Evolutionary conservation across 2,329 filamentous ascomycete species (phyloP).

Genomic region (Tolypocladium album): DNA sequence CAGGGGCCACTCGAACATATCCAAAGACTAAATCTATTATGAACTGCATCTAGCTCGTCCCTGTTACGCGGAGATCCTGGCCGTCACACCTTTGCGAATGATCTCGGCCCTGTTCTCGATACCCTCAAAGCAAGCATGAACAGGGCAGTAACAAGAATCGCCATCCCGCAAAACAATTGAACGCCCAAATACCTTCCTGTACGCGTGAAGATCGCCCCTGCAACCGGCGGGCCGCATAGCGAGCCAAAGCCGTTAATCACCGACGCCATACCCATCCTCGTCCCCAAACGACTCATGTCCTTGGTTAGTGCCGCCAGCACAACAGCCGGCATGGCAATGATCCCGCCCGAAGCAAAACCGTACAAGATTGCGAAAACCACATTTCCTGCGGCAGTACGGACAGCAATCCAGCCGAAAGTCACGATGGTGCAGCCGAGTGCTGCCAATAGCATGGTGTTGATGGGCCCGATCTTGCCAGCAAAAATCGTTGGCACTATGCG

Average conservation of each 20-base stretch:
- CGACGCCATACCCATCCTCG: constrained; percentile 31
- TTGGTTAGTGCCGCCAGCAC: constrained; percentile 29
- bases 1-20: too few relatives aligned
- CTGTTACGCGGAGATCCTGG: too few relatives aligned
- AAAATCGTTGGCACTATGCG: constrained; percentile 35
- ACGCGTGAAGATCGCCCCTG: constrained; percentile 21
- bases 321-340: constrained; percentile 31
- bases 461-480: constrained; percentile 27
- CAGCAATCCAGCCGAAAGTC: constrained; percentile 30
- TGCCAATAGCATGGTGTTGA: constrained; percentile 27
- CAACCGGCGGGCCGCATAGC: constrained; percentile 26
- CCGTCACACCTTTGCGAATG: not conserved
- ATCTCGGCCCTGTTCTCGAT: not conserved
- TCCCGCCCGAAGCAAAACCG: constrained; percentile 33
- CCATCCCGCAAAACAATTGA: not conserved
- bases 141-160: not conserved
- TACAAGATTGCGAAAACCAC: constrained; percentile 32
- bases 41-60: too few relatives aligned
- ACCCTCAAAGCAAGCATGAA: not conserved
- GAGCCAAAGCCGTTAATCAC: constrained; percentile 24
- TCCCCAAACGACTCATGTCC: constrained; percentile 28
- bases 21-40: too few relatives aligned
- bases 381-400: constrained; percentile 21
- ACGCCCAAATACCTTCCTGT: not conserved
- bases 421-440: constrained; percentile 21